A percentile compares a stretch with the other conserved stretches of the same genome.
Conservation (phyloP, 2,329 filamentous ascomycete species). For the Decorospora gaudefroyi region DNA sequence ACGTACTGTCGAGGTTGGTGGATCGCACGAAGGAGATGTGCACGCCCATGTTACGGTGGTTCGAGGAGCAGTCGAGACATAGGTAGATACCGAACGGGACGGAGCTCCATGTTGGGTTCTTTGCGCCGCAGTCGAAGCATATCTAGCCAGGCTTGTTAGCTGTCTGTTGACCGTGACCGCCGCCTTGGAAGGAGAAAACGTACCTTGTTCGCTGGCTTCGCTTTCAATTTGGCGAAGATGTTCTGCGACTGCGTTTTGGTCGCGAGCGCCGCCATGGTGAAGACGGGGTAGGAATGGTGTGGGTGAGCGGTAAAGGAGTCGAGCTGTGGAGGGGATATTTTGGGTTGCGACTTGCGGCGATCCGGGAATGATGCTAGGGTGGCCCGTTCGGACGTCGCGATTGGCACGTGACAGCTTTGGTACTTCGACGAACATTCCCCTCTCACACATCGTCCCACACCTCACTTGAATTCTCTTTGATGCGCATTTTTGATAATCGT, state of each 20-base stretch:
- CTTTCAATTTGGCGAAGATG: conserved; percentile 97
- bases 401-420: conserved; percentile 20
- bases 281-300: conserved; percentile 25
- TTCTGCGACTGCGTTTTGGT: conserved; percentile 94
- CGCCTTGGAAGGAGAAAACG: no score
- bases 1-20: conserved; percentile 95
- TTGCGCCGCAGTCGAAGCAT: conserved; percentile 97
- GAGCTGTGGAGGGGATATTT: conserved; percentile 38
- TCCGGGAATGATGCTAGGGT: conserved; percentile 35
- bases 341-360: conserved; percentile 25
- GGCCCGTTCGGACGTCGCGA: conserved; percentile 15
- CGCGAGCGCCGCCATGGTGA: conserved; percentile 66
- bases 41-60: conserved; percentile 96
- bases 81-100: conserved; percentile 97
- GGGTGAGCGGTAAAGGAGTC: conserved; percentile 32
- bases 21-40: conserved; percentile 99
- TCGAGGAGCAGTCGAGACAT: conserved; percentile 95
- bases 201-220: conserved; percentile 93
- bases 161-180: no score
- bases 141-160: conserved; percentile 60
- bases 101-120: conserved; percentile 98
- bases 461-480: not conserved
- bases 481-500: not conserved
- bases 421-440: not conserved
- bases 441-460: not conserved